Evolutionary conservation across 345 rosid species (phyloP).

Genomic region (Rhodamnia rubescens): DNA sequence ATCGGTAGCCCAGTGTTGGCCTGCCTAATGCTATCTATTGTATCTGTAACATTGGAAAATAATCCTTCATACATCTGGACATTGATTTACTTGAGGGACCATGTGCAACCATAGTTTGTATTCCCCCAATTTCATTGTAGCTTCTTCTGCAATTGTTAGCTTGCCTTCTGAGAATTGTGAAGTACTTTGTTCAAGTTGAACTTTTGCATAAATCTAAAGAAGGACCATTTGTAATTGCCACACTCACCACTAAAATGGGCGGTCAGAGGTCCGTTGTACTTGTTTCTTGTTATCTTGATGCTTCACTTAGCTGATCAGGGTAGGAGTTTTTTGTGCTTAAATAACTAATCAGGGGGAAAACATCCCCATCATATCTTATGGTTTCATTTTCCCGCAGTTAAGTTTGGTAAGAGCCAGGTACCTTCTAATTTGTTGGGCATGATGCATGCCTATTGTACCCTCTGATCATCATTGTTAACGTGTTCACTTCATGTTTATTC

Average conservation of each 20-base stretch:
- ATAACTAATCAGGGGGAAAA: not conserved
- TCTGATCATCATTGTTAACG: not conserved
- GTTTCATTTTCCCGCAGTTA: not conserved
- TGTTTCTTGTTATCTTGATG: not conserved
- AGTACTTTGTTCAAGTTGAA: not conserved
- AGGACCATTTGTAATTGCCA: not conserved
- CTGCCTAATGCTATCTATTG: not conserved
- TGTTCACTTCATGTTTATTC: not conserved
- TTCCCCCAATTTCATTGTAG: not conserved
- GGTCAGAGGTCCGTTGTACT: not conserved
- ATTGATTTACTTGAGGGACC: not conserved
- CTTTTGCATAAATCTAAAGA: not conserved
- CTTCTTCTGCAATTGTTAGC: not conserved
- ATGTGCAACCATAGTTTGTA: not conserved
- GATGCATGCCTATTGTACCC: not conserved
- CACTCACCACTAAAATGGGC: not conserved
- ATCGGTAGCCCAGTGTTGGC: not conserved
- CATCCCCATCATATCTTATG: not conserved
- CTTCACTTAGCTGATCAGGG: not conserved
- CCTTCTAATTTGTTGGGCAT: not conserved
- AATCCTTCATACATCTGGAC: not conserved
- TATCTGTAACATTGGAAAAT: not conserved
- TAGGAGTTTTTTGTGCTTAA: not conserved
- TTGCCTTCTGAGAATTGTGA: not conserved
- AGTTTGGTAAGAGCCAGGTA: not conserved